Conservation (phyloP, 352 stramenopile genomes). For the Nothophytophthora sp. region DNA sequence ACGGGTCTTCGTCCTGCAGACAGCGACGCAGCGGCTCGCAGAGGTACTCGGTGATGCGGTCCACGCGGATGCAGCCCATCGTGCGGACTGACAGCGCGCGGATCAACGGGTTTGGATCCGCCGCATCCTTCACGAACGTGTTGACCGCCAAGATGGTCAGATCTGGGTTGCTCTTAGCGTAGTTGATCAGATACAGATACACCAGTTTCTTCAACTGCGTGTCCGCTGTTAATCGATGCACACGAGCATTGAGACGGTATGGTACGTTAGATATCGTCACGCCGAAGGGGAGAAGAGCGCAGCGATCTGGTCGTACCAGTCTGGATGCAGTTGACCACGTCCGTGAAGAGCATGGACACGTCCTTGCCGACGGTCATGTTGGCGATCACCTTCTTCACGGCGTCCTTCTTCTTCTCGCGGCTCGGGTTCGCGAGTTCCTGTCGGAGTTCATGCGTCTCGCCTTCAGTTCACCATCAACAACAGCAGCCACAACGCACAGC, state of each 20-base stretch:
- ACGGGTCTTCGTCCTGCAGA: constrained; percentile 95
- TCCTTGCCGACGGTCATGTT: constrained; percentile 99
- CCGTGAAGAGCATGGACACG: constrained; percentile 98
- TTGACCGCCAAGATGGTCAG: constrained; percentile 99
- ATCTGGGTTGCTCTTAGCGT: constrained; percentile 98
- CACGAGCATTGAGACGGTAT: no score
- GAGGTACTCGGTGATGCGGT: constrained; percentile 99
- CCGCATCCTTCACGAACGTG: constrained; percentile 99
- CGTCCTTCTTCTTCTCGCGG: constrained; percentile 98
- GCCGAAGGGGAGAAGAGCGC: no score
- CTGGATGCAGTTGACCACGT: constrained; percentile 99
- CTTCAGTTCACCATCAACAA: no score
- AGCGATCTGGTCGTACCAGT: no score
- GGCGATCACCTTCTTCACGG: constrained; percentile 99
- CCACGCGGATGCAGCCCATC: constrained; percentile 96
- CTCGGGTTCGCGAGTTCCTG: constrained; percentile 97
- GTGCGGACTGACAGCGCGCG: constrained; percentile 96
- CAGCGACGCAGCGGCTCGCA: constrained; percentile 90
- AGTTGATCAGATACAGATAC: constrained; percentile 99
- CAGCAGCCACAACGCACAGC: no score
- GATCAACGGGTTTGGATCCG: constrained; percentile 99
- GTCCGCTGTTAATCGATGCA: no score
- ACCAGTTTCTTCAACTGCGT: constrained; percentile 99
- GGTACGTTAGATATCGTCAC: no score
- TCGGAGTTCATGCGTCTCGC: constrained; percentile 97